These are phyloP conservation scores for Acrocalymma vagum DNA, from an alignment of 2,329 filamentous ascomycete species.

Conservation along the genomic window DNA sequence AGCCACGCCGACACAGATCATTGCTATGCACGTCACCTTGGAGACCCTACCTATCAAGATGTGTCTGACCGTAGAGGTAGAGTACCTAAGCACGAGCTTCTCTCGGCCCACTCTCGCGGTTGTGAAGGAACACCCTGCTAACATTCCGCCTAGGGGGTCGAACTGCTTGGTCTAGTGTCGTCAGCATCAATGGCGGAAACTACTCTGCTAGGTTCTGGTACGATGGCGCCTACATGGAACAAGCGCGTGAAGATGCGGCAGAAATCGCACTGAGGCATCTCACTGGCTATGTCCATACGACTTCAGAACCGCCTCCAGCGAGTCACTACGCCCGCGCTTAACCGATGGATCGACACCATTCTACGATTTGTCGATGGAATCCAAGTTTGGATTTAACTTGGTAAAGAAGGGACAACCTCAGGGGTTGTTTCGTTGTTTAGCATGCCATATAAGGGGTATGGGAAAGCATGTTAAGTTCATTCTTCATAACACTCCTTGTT, in stretches of 20 bases:
- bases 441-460: too few relatives aligned
- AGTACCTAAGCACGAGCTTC: too few relatives aligned
- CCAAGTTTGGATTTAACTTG: too few relatives aligned
- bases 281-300: conserved; percentile 26
- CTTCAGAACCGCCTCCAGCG: conserved; percentile 30
- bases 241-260: conserved; percentile 48
- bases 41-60: conserved; percentile 42
- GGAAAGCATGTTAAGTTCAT: too few relatives aligned
- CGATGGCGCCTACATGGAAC: conserved; percentile 39
- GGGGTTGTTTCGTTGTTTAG: too few relatives aligned
- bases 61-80: conserved; percentile 49
- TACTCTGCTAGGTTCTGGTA: conserved; percentile 48
- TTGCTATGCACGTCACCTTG: conserved; percentile 33
- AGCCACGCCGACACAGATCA: conserved; percentile 35
- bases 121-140: conserved; percentile 6
- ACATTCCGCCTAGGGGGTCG: conserved; percentile 37
- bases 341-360: too few relatives aligned
- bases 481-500: too few relatives aligned
- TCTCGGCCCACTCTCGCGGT: too few relatives aligned
- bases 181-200: conserved; percentile 30
- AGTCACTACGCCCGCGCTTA: too few relatives aligned
- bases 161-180: conserved; percentile 47
- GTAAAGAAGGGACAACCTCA: too few relatives aligned
- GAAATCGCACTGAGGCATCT: conserved; percentile 38
- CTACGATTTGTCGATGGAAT: too few relatives aligned